A percentile compares a stretch with the other conserved stretches of the same genome.
Conservation (phyloP, 495 filamentous ascomycete genomes). For the Talaromyces stipitatus region DNA sequence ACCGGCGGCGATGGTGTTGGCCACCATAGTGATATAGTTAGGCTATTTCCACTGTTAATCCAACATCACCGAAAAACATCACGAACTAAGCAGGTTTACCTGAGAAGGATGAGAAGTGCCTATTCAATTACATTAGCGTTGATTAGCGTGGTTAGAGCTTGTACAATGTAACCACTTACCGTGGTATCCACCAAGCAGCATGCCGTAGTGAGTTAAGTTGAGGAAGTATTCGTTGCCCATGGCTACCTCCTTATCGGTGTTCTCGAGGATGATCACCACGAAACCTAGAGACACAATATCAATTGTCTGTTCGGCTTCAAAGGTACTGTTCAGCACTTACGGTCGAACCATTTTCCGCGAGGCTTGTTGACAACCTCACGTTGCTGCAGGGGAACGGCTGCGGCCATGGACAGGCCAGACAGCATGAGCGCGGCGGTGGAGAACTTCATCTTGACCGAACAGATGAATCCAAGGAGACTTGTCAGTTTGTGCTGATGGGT, state of each 20-base stretch:
- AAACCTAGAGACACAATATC: constrained; percentile 2
- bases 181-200: constrained; percentile 7
- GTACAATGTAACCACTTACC: not conserved
- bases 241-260: constrained; percentile 9
- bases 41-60: constrained; percentile 1
- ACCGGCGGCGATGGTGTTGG: constrained; percentile 8
- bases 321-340: not conserved
- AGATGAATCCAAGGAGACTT: no score
- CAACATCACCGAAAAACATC: not conserved
- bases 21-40: constrained; percentile 11
- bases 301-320: not conserved
- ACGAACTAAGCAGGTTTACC: not conserved
- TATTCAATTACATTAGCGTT: no score
- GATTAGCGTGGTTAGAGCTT: no score
- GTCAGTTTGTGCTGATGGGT: no score
- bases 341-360: constrained; percentile 9
- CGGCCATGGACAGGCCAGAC: not conserved
- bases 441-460: not conserved
- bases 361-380: not conserved
- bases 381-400: not conserved
- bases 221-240: constrained; percentile 8
- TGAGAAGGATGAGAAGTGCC: constrained; percentile 9
- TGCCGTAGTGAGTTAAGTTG: constrained; percentile 2
- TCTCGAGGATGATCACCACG: constrained; percentile 11
- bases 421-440: not conserved